These are phyloP conservation scores for Epichloe sylvatica DNA, from an alignment of 2,329 filamentous ascomycete species.

Conservation along the genomic window DNA sequence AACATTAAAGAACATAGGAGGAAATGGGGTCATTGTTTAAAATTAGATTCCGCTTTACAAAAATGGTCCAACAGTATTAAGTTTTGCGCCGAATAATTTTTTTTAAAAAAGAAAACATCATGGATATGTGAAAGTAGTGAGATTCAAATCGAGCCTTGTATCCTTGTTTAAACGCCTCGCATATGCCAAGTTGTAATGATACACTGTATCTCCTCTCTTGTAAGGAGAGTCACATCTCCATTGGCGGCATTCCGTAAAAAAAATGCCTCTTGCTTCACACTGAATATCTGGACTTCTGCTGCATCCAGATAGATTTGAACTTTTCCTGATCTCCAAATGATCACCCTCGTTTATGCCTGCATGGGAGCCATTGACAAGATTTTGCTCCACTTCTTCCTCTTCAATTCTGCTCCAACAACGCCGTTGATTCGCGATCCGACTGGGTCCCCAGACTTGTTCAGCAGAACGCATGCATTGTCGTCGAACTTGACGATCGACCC, in stretches of 20 bases:
- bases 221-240: conserved; percentile 1
- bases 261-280: background rate
- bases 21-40: background rate
- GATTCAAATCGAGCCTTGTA: conserved; percentile 6
- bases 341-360: conserved; percentile 31
- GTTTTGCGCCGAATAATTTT: background rate
- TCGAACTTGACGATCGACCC: conserved; percentile 87
- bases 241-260: background rate
- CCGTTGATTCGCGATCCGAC: conserved; percentile 87
- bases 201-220: conserved; percentile 17
- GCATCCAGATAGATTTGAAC: background rate
- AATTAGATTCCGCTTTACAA: background rate
- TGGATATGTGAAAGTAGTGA: background rate
- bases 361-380: conserved; percentile 85
- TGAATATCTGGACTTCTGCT: background rate
- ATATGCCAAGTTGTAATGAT: conserved; percentile 22
- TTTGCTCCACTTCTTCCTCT: conserved; percentile 94
- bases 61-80: background rate
- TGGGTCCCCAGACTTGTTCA: conserved; percentile 93
- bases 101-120: background rate
- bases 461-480: conserved; percentile 93
- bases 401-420: conserved; percentile 78
- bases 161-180: conserved; percentile 21
- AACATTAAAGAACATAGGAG: background rate
- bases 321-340: no score